Evolutionary conservation across 164 flowering plant genomes (phyloP), one percentile per base, ranked within the genome.

Genomic region (Macadamia tetraphylla): DNA sequence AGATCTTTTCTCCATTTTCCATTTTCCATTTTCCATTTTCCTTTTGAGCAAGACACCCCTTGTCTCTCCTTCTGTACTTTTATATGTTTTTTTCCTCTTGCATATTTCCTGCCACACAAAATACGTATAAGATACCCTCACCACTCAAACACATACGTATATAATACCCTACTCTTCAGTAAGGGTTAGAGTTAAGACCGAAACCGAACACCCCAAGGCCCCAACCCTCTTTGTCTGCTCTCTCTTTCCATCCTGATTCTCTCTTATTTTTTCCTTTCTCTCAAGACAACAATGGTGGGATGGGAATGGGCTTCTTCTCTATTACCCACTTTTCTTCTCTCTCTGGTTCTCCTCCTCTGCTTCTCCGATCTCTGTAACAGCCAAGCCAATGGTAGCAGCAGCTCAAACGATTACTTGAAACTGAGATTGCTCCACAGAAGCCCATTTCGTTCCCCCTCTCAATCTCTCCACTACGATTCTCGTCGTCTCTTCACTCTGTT

Each of bases 371-470:
- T 72, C 23, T 2, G n/a, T 11, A 49, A 51, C 4, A 32, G 31
- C 40, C 61, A n/a, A 31, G 17, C 66, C 14, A 56, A 31, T 30
- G 6, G 7, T 30, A 6, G 7, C 52, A 65, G 43, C 66, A 46
- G 29, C 57, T 1, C 44, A 3, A 10, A 15, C 1, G 44, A 58
- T 12, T 74, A 70, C 67, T 35, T 74, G 61, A 74, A 70, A 29
- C 67, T 74, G 3, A 62, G 49, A 43, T 62, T 69, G 52, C 63
- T 64, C 48, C 77, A 70, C 8, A 56, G 15, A 65, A 66, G 53
- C 66, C 77, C 73, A 17, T 35, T 29, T 46, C 3, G 17, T 9
- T 14, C 76, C 11, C 59, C 73, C 10, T 35, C 70, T 44, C 48
- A 55, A 3, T 29, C 70, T 13, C 64, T 69, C 62, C 9, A 49